Percentiles rank a stretch among this genome's conserved stretches.
These are phyloP conservation scores for Coemansia sp. DNA, from an alignment of 192 early-diverging fungal species.

Conservation along the genomic window DNA sequence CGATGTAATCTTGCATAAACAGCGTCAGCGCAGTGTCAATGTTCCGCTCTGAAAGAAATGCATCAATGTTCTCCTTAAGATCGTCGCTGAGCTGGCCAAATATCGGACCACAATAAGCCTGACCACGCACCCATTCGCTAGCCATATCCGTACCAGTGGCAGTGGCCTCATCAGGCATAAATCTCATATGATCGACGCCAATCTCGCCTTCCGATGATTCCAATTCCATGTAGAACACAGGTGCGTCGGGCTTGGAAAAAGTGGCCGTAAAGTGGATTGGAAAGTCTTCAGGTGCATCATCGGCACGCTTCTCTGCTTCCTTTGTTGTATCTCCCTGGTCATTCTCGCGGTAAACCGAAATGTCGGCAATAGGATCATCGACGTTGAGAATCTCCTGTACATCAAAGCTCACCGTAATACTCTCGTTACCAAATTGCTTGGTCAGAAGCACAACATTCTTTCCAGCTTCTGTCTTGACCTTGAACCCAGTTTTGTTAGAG, in stretches of 20 bases:
- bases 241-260: slow-evolving; percentile 74
- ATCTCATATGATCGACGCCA: slow-evolving; percentile 80
- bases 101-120: slow-evolving; percentile 86
- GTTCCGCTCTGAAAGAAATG: slow-evolving; percentile 84
- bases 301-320: slow-evolving; percentile 61
- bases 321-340: slow-evolving; percentile 56
- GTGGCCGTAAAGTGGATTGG: slow-evolving; percentile 79
- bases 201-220: slow-evolving; percentile 81
- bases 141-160: slow-evolving; percentile 68
- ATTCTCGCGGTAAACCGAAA: slow-evolving; percentile 54
- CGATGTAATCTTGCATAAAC: slow-evolving; percentile 87
- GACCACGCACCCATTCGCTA: slow-evolving; percentile 85
- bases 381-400: slow-evolving; percentile 81
- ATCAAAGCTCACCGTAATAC: slow-evolving; percentile 82
- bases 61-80: slow-evolving; percentile 68
- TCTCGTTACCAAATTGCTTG: slow-evolving; percentile 88
- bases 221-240: slow-evolving; percentile 79
- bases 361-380: slow-evolving; percentile 66
- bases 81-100: slow-evolving; percentile 88
- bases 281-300: slow-evolving; percentile 67
- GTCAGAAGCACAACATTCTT: slow-evolving; percentile 76
- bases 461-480: slow-evolving; percentile 79
- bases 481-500: slow-evolving; percentile 60
- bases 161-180: slow-evolving; percentile 62
- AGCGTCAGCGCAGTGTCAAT: slow-evolving; percentile 78